phyloP scores from a whole-genome alignment of 2,329 filamentous ascomycete genomes.

The Rutstroemia sp. region DNA sequence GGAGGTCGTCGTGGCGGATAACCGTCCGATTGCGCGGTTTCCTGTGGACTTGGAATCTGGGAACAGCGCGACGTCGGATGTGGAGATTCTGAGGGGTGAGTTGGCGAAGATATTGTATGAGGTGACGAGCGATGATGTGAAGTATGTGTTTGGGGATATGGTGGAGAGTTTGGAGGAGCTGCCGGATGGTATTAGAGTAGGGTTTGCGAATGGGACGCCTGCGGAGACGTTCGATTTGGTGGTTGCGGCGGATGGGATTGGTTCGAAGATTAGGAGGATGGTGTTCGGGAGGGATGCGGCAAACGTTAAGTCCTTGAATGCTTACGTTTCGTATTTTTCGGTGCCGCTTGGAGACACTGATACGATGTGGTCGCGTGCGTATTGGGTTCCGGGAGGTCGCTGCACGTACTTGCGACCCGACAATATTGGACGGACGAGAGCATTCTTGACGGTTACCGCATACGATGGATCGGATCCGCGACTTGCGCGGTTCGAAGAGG shows the following conservation, averaged over 20 bases:
- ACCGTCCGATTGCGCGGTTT: conserved; percentile 32
- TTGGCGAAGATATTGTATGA: conserved; percentile 34
- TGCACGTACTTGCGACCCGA: no score
- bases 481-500: conserved; percentile 17
- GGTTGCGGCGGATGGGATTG: conserved; percentile 41
- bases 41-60: conserved; percentile 26
- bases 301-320: conserved; percentile 21
- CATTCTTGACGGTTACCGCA: no score
- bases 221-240: conserved; percentile 38
- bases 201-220: conserved; percentile 31
- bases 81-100: conserved; percentile 38
- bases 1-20: conserved; percentile 33
- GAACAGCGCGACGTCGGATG: conserved; percentile 36
- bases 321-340: no score
- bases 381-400: no score
- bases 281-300: conserved; percentile 32
- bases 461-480: no score
- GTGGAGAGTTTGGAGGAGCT: conserved; percentile 31
- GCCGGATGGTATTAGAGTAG: conserved; percentile 32
- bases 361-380: no score
- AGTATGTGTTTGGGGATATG: conserved; percentile 35
- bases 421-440: no score
- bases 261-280: conserved; percentile 37
- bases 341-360: no score
- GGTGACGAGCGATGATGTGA: conserved; percentile 25